These are phyloP conservation scores for Oryza punctata DNA, from an alignment of 176 grass and related monocot species.

Conservation along the genomic window DNA sequence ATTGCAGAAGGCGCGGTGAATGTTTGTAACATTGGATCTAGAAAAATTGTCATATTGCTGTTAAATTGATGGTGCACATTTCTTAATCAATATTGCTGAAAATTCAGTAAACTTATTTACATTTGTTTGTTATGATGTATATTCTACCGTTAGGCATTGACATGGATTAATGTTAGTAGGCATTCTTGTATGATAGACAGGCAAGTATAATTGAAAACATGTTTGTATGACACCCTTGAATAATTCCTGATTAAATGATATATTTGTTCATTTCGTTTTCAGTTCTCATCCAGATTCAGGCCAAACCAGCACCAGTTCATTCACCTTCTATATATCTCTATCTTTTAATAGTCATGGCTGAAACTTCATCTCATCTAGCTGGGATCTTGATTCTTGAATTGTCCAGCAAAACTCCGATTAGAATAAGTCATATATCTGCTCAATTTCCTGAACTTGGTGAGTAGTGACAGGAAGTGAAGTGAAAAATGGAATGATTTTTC, in stretches of 20 bases:
- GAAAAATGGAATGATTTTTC: background rate
- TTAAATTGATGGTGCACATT: background rate
- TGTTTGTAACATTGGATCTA: background rate
- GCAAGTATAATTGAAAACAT: background rate
- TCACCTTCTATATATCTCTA: too few relatives aligned
- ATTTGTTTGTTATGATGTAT: background rate
- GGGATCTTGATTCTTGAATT: constrained; percentile 3
- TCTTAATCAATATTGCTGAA: background rate
- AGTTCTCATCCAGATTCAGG: background rate
- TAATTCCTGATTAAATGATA: background rate
- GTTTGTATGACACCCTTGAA: background rate
- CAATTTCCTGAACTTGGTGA: background rate
- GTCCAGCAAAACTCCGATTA: background rate
- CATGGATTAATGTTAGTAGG: background rate
- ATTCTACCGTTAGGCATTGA: background rate
- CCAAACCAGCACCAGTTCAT: background rate
- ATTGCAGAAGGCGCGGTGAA: background rate
- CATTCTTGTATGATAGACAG: background rate
- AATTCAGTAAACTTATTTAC: background rate
- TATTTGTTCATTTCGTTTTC: background rate
- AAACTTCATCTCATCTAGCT: background rate
- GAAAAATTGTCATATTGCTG: background rate
- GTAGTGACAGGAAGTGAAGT: background rate
- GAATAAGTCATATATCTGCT: background rate
- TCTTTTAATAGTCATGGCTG: background rate